Percentiles rank a stretch among this genome's conserved stretches.
Conservation (phyloP, 768 basidiomycete species). For the Suillus alpinus region DNA sequence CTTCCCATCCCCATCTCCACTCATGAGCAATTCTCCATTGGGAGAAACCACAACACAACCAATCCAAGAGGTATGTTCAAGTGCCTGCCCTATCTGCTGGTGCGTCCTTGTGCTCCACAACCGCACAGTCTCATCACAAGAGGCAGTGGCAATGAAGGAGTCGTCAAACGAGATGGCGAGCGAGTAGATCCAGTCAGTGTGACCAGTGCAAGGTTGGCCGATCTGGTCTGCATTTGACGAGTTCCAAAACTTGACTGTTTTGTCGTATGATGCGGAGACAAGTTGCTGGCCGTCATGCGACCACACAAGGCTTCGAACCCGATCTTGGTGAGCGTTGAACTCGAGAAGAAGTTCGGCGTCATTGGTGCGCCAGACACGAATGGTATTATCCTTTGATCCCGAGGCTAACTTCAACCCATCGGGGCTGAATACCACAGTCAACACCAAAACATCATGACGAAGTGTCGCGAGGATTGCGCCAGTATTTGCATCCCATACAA, state of each 20-base stretch:
- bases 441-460: background rate
- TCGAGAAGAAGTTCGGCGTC: background rate
- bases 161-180: constrained; percentile 27
- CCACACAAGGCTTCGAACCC: background rate
- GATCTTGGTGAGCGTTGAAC: background rate
- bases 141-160: constrained; percentile 26
- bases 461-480: background rate
- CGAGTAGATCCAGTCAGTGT: constrained; percentile 20
- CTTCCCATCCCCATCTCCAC: constrained; percentile 10
- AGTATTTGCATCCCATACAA: constrained; percentile 8
- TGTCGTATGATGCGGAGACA: background rate
- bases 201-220: constrained; percentile 7
- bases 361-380: background rate
- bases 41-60: background rate
- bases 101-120: constrained; percentile 17
- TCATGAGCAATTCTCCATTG: constrained; percentile 1
- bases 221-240: background rate
- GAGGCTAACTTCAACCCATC: constrained; percentile 10
- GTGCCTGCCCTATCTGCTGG: background rate
- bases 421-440: constrained; percentile 3
- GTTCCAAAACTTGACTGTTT: constrained; percentile 3
- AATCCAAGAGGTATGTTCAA: background rate
- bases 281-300: constrained; percentile 2
- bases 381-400: constrained; percentile 3
- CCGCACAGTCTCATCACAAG: constrained; percentile 27